phyloP scores from a whole-genome alignment of 1,284 basidiomycete species.

The Termitomyces sp. region DNA sequence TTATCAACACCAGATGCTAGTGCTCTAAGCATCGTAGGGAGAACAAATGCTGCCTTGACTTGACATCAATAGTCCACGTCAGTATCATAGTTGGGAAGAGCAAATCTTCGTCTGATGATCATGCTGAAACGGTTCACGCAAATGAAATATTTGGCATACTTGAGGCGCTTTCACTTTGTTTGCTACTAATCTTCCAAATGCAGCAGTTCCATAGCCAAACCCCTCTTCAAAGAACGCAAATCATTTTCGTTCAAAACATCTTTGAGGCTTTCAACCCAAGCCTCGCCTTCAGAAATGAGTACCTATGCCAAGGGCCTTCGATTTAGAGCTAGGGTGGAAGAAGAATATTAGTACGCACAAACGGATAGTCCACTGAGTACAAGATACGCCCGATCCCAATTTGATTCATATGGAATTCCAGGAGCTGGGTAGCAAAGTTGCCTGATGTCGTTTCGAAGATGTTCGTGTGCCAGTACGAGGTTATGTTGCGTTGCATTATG shows the following conservation, averaged over 20 bases:
- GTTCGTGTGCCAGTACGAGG: slow-evolving; percentile 38
- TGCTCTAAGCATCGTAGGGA: too few relatives aligned
- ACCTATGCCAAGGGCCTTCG: slow-evolving; percentile 15
- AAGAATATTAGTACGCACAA: slow-evolving; percentile 17
- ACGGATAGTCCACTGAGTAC: slow-evolving; percentile 42
- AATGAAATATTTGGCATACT: not conserved
- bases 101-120: too few relatives aligned
- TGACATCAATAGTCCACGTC: not conserved
- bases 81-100: not conserved
- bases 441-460: slow-evolving; percentile 41
- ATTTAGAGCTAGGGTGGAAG: not conserved
- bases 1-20: too few relatives aligned
- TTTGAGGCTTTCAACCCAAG: slow-evolving; percentile 27
- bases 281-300: slow-evolving; percentile 24
- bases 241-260: slow-evolving; percentile 19
- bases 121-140: too few relatives aligned
- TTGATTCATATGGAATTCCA: slow-evolving; percentile 34
- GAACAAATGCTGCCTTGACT: too few relatives aligned
- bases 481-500: slow-evolving; percentile 37
- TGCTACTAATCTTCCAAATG: slow-evolving; percentile 19
- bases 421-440: slow-evolving; percentile 36
- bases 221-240: slow-evolving; percentile 22
- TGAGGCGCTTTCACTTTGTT: not conserved
- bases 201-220: slow-evolving; percentile 26
- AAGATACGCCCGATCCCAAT: slow-evolving; percentile 39